Base-by-base conservation (phyloP, 306 rosid genomes). In the Cajanus cajan region DNA sequence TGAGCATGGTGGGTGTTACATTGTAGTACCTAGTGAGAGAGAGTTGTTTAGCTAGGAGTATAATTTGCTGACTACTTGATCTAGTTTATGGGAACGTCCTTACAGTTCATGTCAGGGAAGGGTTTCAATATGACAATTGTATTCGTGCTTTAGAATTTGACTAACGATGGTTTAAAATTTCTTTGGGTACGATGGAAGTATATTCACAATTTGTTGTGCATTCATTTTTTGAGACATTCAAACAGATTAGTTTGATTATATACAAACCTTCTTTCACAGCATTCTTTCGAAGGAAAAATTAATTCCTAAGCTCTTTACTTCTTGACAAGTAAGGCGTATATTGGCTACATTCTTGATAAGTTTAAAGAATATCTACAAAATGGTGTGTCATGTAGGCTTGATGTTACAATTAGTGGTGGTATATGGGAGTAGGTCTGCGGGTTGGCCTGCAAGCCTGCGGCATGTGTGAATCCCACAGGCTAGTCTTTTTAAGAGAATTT, bases 261-360 rank as follows among this genome's bases (percentile, higher is more conserved):
- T 45, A 4, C 39, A 22, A 36, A 73, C 78, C 39, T 34, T 79
- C 5, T 10, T 21, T 54, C 33, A 21, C 28, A 21, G 21, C 62
- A 54, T 21, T 21, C 6, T 54, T 4, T 83, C 37, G 84, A 37
- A 7, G 89, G 92, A 79, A 78, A 76, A 82, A 88, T 72, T 86
- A 77, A 88, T 81, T 40, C 90, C 88, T 77, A 90, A 84, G 58
- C 67, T 77, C 84, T 81, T 81, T 58, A 83, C 85, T 83, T 81
- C 90, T 68, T 39, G 91, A 89, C 80, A 55, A 22, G 8, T 66
- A 24, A 2, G 88, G 87, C 57, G 79, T 86, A 47, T 86, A n/a
- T 87, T 55, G 87, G 88, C 1, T 72, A 83, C n/a, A 70, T 90
- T 82, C 88, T 90, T 87, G 87, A 48, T 67, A n/a, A 33, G 21